Percentiles rank a stretch among this genome's conserved stretches.
Conservation (phyloP, 371 early-diverging fungal species). For the Batkoa obscura region DNA sequence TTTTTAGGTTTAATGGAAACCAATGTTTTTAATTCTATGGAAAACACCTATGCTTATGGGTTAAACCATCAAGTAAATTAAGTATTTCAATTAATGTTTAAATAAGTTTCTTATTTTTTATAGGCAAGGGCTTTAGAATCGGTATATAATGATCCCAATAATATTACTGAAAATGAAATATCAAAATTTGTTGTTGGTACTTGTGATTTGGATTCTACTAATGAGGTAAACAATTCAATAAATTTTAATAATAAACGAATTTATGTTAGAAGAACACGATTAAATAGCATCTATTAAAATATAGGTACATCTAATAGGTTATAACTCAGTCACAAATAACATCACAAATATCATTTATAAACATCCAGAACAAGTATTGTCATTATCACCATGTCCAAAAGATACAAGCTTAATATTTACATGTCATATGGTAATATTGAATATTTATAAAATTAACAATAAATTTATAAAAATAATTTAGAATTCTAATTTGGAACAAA, state of each 20-base stretch:
- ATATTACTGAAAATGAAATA: no score
- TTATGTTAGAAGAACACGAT: background rate
- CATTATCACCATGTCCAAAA: background rate
- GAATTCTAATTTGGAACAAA: background rate
- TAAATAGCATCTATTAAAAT: background rate
- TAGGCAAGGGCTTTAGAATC: no score
- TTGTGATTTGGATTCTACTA: background rate
- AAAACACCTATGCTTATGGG: no score
- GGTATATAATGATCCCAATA: no score
- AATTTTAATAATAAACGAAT: no score
- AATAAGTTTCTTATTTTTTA: no score
- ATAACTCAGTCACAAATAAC: background rate
- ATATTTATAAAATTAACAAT: background rate
- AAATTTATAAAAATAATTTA: background rate
- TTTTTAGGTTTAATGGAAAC: no score
- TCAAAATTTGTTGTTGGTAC: background rate
- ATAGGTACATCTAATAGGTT: background rate
- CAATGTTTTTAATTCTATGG: no score
- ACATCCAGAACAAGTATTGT: background rate
- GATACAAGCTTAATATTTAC: background rate
- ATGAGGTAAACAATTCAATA: background rate
- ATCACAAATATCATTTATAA: background rate
- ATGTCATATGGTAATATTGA: background rate
- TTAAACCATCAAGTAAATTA: no score
- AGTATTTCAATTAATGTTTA: no score